A percentile compares a stretch with the other conserved stretches of the same genome.
phyloP scores from a whole-genome alignment of 768 basidiomycete genomes.

The Tricholomella constricta region DNA sequence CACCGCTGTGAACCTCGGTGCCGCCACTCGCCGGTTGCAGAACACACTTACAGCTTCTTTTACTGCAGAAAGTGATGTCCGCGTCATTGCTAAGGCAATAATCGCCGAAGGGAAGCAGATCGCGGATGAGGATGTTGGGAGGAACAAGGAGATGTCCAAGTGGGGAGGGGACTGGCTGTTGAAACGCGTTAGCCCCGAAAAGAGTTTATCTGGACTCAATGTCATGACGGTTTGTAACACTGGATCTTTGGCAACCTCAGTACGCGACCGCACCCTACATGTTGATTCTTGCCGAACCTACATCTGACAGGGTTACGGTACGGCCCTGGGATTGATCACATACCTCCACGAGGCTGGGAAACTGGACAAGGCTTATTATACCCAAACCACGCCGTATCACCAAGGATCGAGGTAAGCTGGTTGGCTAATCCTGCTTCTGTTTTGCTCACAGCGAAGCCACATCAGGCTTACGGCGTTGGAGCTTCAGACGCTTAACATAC shows the following conservation, averaged over 20 bases:
- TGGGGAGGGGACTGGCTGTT: constrained; percentile 87
- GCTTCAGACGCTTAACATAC: constrained; percentile 79
- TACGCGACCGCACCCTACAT: constrained; percentile 34
- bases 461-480: constrained; percentile 86
- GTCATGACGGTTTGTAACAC: constrained; percentile 96
- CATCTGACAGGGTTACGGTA: constrained; percentile 83
- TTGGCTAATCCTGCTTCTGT: not conserved
- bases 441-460: not conserved
- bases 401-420: constrained; percentile 74
- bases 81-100: constrained; percentile 56
- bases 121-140: constrained; percentile 84
- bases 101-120: constrained; percentile 72
- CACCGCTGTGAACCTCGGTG: constrained; percentile 93
- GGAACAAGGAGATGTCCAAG: constrained; percentile 85
- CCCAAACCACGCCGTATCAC: constrained; percentile 93
- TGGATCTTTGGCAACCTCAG: constrained; percentile 93
- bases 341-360: constrained; percentile 79
- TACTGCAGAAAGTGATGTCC: constrained; percentile 45
- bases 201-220: constrained; percentile 56
- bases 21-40: constrained; percentile 75
- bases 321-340: constrained; percentile 92
- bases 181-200: constrained; percentile 42
- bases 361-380: constrained; percentile 84
- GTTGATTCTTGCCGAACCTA: constrained; percentile 1
- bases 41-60: constrained; percentile 46